Evolutionary conservation across 2,329 filamentous ascomycete species (phyloP), one percentile per base, ranked within the genome.

Genomic region (Coniella vitis): DNA sequence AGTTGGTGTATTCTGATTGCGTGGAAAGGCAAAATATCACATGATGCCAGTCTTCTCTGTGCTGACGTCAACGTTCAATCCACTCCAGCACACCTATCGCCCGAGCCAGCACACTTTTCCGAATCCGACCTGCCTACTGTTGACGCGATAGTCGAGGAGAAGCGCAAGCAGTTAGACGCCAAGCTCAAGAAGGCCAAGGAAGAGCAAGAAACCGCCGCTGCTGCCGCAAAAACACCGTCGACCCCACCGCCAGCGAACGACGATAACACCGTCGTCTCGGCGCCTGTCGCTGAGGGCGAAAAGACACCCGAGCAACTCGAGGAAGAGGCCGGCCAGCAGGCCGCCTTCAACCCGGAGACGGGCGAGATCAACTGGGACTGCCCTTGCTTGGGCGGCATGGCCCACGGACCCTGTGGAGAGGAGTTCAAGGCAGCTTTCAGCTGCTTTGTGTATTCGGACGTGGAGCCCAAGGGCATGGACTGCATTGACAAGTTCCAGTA

Each of bases 311-410:
- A 71, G 49, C 74, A 68, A 0, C 70, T 93, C 13, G 86, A 95
- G 66, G 81, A 88, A 52, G 90, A 96, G 67, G 90, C 89, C 5
- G 79, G 73, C 54, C 83, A 91, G 64, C 83, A 97, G 68, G 93
- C 89, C 48, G 93, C 93, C 1, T 98, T 97, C 73, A 95, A 98
- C 69, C 90, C 90, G 3, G 93, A 97, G 73, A 98, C 93, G 9
- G 93, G 93, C 58, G 93, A 98, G 77, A 98, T 98, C 71, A 98
- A 98, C 76, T 98, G 93, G 93, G 93, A 97, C 66, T 98, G 93
- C 69, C 93, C 93, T 14, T 98, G 93, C 66, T 73, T 98, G 31
- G 93, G 93, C 42, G 93, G 93, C 46, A 98, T 98, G 93, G 93
- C 93, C 7, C 72, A 95, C 63, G 93, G 93, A 0, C 93, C 93